Evolutionary conservation across 768 basidiomycete genomes (phyloP), one percentile per base, ranked within the genome.

Genomic region (Sutorius australiensis): DNA sequence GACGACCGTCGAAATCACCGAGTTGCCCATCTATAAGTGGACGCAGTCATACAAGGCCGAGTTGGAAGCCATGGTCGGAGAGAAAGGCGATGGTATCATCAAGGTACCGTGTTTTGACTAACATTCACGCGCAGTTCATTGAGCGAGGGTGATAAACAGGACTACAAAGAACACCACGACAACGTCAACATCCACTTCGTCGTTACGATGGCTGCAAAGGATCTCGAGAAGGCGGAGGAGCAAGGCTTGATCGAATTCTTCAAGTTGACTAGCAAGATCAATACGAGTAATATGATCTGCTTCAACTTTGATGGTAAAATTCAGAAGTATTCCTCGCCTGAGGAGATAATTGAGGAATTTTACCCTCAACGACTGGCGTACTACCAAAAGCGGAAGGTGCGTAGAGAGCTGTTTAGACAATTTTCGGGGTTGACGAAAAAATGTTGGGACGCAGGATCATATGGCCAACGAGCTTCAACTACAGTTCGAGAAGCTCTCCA

Each of bases 231-330:
- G 68, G 93, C 93, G 3, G 92, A 95, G 66, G 79, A 81, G 55
- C 92, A 97, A 65, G 95, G 95, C 3, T 73, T 99, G 31, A 62
- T 84, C 31, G 95, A 97, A 69, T 90, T 83, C 68, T 98, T 99
- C 84, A 95, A 93, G 72, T 74, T 98, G 56, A 83, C 83, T 13
- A 72, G 79, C 43, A 90, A 94, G 68, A 73, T 99, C 68, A 88
- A 79, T 69, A 97, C 92, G 14, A 81, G 83, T 67, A 99, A 99
- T 74, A 98, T 99, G 97, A 97, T 98, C 16, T 94, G 92, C 72
- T 99, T 99, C 70, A 95, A 99, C 71, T 81, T 90, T 55, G 89
- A 95, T 16, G 87, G 92, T 61, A 97, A 95, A 76, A 95, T 99
- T 74, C 92, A 86, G 74, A 95, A 86, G 72, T 98, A 98, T 69